A percentile compares a stretch with the other conserved stretches of the same genome.
phyloP scores from a whole-genome alignment of 2,329 filamentous ascomycete species.

The Gremmenia infestans region DNA sequence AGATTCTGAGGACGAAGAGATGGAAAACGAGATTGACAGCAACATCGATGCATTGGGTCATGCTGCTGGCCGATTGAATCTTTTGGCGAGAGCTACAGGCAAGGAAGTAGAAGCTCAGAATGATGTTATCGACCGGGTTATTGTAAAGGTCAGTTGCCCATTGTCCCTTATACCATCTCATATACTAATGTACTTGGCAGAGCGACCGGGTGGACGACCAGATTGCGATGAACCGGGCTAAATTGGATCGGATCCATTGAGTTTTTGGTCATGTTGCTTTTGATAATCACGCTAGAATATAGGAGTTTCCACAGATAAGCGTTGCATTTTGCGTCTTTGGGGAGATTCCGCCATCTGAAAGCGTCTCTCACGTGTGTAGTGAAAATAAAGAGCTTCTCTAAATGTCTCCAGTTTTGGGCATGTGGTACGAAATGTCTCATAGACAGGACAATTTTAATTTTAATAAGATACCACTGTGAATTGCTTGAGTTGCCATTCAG shows the following conservation, averaged over 20 bases:
- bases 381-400: background rate
- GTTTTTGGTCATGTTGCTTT: constrained; percentile 1
- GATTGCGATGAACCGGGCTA: constrained; percentile 70
- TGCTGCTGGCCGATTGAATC: constrained; percentile 65
- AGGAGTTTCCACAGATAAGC: background rate
- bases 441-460: too few relatives aligned
- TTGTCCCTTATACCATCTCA: constrained; percentile 1
- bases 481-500: too few relatives aligned
- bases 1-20: constrained; percentile 38
- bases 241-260: constrained; percentile 31
- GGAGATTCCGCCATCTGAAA: background rate
- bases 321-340: background rate
- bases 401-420: background rate
- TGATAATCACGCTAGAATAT: background rate
- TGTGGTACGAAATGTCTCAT: too few relatives aligned
- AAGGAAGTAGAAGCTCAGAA: constrained; percentile 75
- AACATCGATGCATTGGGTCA: constrained; percentile 57
- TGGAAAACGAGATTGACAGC: constrained; percentile 67
- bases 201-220: constrained; percentile 79
- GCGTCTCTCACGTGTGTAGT: background rate
- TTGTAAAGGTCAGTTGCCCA: constrained; percentile 57
- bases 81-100: constrained; percentile 68
- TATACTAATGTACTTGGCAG: constrained; percentile 41
- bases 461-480: too few relatives aligned
- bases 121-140: constrained; percentile 70